These are phyloP conservation scores for Ustilago bromivora DNA, from an alignment of 1,284 basidiomycete species.

Conservation along the genomic window DNA sequence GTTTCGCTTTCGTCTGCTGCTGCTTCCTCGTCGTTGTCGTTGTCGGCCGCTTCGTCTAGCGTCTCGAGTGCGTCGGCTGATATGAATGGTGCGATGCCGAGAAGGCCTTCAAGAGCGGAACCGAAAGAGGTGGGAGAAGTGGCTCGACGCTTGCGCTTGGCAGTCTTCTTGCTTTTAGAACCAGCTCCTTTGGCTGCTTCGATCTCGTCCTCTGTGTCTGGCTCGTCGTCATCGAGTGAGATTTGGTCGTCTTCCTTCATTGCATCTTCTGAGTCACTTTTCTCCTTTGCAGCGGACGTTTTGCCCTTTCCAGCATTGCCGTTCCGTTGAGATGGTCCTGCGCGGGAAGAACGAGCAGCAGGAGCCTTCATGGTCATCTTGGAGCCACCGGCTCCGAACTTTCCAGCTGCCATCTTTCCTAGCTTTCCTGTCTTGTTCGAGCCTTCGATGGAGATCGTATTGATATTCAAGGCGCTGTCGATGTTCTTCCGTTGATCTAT, in stretches of 20 bases:
- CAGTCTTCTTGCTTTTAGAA: constrained; percentile 61
- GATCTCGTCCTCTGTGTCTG: constrained; percentile 61
- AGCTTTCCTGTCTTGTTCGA: neutral
- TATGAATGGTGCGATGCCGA: constrained; percentile 45
- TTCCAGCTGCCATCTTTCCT: constrained; percentile 33
- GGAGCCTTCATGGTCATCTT: constrained; percentile 51
- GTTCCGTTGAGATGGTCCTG: constrained; percentile 19
- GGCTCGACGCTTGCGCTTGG: constrained; percentile 65
- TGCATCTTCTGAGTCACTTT: constrained; percentile 29
- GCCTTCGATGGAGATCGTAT: neutral
- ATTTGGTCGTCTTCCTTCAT: constrained; percentile 32
- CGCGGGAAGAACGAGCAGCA: constrained; percentile 12
- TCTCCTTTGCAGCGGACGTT: constrained; percentile 9
- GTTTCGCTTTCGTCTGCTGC: constrained; percentile 10
- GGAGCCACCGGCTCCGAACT: constrained; percentile 38
- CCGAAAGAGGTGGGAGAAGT: constrained; percentile 65
- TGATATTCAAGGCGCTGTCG: no score
- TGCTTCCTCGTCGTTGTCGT: constrained; percentile 1
- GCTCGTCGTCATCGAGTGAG: constrained; percentile 39
- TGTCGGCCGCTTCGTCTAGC: constrained; percentile 17
- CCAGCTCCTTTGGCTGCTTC: constrained; percentile 51
- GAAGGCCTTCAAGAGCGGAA: constrained; percentile 57
- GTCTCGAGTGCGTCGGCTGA: constrained; percentile 25
- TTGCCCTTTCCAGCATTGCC: constrained; percentile 19
- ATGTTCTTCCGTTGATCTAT: no score